Percentiles rank a stretch among this genome's conserved stretches.
These are phyloP conservation scores for Fusarium devonianum DNA, from an alignment of 2,329 filamentous ascomycete species.

Conservation along the genomic window DNA sequence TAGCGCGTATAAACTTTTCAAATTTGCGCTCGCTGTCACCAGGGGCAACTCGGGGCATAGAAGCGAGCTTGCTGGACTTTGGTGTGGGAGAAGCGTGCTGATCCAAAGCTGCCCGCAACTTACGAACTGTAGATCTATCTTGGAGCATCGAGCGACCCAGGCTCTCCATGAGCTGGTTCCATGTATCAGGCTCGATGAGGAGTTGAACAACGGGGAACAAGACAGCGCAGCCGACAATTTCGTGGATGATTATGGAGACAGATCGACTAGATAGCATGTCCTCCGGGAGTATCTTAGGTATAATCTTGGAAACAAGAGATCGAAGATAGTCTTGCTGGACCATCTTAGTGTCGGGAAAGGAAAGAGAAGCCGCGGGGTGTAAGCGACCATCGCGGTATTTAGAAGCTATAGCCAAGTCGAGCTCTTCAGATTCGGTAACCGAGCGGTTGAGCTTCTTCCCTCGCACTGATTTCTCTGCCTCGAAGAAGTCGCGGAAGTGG, in stretches of 20 bases:
- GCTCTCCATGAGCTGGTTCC: constrained; percentile 95
- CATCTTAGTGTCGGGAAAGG: constrained; percentile 82
- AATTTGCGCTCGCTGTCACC: constrained; percentile 91
- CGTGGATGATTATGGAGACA: constrained; percentile 81
- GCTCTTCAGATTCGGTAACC: constrained; percentile 94
- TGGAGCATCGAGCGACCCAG: constrained; percentile 87
- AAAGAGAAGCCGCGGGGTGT: constrained; percentile 83
- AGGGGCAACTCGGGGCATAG: constrained; percentile 80
- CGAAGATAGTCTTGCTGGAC: constrained; percentile 90
- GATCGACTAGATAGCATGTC: constrained; percentile 79
- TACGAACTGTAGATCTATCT: constrained; percentile 93
- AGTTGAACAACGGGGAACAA: constrained; percentile 81
- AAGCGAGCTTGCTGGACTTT: constrained; percentile 66
- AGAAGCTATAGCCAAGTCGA: constrained; percentile 93
- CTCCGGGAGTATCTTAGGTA: constrained; percentile 77
- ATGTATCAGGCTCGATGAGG: constrained; percentile 90
- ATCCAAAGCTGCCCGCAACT: constrained; percentile 88
- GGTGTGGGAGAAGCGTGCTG: constrained; percentile 88
- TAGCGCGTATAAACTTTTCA: constrained; percentile 90
- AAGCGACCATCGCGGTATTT: constrained; percentile 91
- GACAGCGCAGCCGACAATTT: constrained; percentile 93
- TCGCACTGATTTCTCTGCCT: constrained; percentile 85
- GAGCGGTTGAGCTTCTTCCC: constrained; percentile 87
- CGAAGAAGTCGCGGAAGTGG: constrained; percentile 89
- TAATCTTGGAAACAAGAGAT: constrained; percentile 71